Conservation (phyloP, 345 rosid species). For the Eucalyptus albens region DNA sequence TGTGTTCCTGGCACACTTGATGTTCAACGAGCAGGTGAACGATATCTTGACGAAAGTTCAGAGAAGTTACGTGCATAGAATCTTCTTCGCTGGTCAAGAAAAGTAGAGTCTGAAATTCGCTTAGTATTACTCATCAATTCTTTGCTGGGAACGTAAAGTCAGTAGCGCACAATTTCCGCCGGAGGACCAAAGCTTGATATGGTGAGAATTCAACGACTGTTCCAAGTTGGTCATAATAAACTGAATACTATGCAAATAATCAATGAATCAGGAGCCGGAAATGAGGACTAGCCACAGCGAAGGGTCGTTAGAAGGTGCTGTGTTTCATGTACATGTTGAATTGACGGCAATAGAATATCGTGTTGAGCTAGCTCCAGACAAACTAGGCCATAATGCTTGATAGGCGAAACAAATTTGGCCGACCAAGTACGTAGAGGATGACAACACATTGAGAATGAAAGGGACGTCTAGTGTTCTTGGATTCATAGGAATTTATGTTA, state of each 20-base stretch:
- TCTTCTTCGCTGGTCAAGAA: background rate
- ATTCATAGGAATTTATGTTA: background rate
- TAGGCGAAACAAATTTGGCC: background rate
- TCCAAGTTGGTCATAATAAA: background rate
- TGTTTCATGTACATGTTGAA: background rate
- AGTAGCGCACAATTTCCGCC: background rate
- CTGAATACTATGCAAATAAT: background rate
- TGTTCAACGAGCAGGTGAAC: background rate
- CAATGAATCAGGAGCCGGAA: background rate
- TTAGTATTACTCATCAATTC: background rate
- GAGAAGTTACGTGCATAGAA: background rate
- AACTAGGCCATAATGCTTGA: background rate
- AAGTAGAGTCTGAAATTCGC: background rate
- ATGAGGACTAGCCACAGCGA: background rate
- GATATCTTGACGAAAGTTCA: background rate
- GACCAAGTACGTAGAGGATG: background rate
- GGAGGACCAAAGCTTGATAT: background rate
- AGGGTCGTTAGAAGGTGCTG: background rate
- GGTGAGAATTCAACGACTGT: background rate
- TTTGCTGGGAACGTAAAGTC: background rate
- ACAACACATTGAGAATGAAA: background rate
- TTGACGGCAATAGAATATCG: background rate
- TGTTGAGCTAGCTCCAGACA: background rate
- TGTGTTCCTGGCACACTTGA: background rate
- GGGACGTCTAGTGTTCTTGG: background rate